Evolutionary conservation across 768 basidiomycete genomes (phyloP), one percentile per base, ranked within the genome.

Genomic region (Coprinopsis strossmayeri): DNA sequence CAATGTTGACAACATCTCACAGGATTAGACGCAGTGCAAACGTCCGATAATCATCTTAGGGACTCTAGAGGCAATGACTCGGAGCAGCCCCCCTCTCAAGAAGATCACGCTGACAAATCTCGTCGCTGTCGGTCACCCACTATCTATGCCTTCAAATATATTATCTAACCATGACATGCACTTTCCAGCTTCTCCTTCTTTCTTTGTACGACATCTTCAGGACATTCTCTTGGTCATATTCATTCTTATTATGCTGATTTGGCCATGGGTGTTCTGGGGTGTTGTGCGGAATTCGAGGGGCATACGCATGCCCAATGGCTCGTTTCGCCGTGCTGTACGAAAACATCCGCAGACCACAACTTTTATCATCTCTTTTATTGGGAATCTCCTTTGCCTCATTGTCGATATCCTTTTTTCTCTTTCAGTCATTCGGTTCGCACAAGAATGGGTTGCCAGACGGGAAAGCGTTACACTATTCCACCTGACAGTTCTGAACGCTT

Each of bases 251-350:
- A 55, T 55, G 54, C 34, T 55, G 5, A 9, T 45, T 13, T 59
- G 58, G 56, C 58, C 58, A 15, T 59, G 58, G 58, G 37, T 57
- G 20, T 57, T 59, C 43, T 55, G 55, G 30, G 58, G 56, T 11
- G 54, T 46, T n/a, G 52, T 57, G 17, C 50, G 46, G 41, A 27
- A 37, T n/a, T n/a, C 21, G 13, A n/a, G 52, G 3, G 58, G 58
- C 25, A 23, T 57, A 24, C 28, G 52, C 39, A 52, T 52, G 54
- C 28, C 28, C 24, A 48, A 41, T 28, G 25, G 24, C 20, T 15
- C 18, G 4, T 48, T 55, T 4, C 51, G 28, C 17, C 35, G 46
- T 21, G 44, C 15, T 15, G 30, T 55, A 12, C 27, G 9, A 12
- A 15, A 46, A 15, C 18, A 11, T 17, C 53, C 55, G 1, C 50